Evolutionary conservation across 2,329 filamentous ascomycete genomes (phyloP).

Genomic region (Pestalotiopsis sp.): DNA sequence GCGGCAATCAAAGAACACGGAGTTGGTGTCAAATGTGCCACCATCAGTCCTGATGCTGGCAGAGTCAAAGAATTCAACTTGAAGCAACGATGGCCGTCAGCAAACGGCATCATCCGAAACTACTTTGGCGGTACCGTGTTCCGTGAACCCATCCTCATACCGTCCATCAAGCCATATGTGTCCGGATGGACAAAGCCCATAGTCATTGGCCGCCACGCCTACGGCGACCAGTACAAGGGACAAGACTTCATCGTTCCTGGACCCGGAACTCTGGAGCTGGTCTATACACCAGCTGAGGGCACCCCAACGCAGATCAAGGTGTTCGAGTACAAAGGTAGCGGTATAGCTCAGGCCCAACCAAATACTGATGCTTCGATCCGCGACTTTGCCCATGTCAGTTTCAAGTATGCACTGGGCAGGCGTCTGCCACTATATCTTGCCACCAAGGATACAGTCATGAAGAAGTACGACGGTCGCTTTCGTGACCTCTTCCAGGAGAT

Average conservation of each 20-base stretch:
- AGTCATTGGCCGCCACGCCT: slow-evolving; percentile 97
- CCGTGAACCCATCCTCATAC: slow-evolving; percentile 97
- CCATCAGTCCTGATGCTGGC: slow-evolving; percentile 96
- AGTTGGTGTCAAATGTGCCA: slow-evolving; percentile 98
- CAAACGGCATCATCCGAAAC: slow-evolving; percentile 87
- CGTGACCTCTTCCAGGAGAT: slow-evolving; percentile 99
- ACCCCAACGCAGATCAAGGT: slow-evolving; percentile 86
- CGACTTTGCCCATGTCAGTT: slow-evolving; percentile 93
- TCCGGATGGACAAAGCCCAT: slow-evolving; percentile 99
- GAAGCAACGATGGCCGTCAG: slow-evolving; percentile 99
- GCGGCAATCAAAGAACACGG: slow-evolving; percentile 99
- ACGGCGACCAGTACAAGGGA: slow-evolving; percentile 97
- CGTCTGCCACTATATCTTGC: slow-evolving; percentile 96
- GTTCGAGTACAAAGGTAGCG: slow-evolving; percentile 85
- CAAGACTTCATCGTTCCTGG: slow-evolving; percentile 86
- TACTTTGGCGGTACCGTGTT: slow-evolving; percentile 91
- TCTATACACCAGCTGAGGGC: slow-evolving; percentile 85
- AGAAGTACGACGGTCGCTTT: slow-evolving; percentile 98
- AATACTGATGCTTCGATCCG: slow-evolving; percentile 96
- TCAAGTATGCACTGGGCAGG: slow-evolving; percentile 92
- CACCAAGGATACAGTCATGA: slow-evolving; percentile 99
- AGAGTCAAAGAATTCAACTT: slow-evolving; percentile 97
- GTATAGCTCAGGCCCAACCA: slow-evolving; percentile 94
- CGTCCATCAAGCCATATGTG: slow-evolving; percentile 87
- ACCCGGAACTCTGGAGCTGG: slow-evolving; percentile 88